These are phyloP conservation scores for Hibiscus mutabilis DNA, from an alignment of 345 rosid genomes.

Conservation along the genomic window DNA sequence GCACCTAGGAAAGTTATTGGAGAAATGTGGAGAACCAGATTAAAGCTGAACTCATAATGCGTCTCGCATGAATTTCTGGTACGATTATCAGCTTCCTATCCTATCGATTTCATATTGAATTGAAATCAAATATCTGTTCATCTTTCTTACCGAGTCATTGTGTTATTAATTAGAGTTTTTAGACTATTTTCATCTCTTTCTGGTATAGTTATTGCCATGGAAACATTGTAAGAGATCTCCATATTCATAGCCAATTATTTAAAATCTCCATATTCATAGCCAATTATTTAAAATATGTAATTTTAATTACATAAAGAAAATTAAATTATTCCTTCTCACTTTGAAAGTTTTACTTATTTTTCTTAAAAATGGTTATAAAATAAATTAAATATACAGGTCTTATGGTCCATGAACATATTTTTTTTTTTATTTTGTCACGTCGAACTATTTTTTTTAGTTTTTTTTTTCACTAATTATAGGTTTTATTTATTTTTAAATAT, in stretches of 20 bases:
- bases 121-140: background rate
- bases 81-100: background rate
- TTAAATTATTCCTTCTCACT: background rate
- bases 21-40: constrained; percentile 88
- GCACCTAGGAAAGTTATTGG: constrained; percentile 74
- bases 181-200: background rate
- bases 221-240: background rate
- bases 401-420: background rate
- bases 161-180: background rate
- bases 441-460: too few relatives aligned
- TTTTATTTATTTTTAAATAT: too few relatives aligned
- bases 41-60: constrained; percentile 43
- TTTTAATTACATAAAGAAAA: background rate
- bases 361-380: too few relatives aligned
- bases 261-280: too few relatives aligned
- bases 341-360: too few relatives aligned
- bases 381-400: background rate
- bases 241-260: too few relatives aligned
- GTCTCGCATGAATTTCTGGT: constrained; percentile 9
- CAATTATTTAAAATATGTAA: background rate
- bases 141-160: background rate
- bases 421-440: too few relatives aligned
- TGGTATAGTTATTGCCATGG: background rate
- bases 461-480: too few relatives aligned
- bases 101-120: constrained; percentile 1